Evolutionary conservation across 352 stramenopile genomes (phyloP).

Genomic region (Globisporangium spinosum): DNA sequence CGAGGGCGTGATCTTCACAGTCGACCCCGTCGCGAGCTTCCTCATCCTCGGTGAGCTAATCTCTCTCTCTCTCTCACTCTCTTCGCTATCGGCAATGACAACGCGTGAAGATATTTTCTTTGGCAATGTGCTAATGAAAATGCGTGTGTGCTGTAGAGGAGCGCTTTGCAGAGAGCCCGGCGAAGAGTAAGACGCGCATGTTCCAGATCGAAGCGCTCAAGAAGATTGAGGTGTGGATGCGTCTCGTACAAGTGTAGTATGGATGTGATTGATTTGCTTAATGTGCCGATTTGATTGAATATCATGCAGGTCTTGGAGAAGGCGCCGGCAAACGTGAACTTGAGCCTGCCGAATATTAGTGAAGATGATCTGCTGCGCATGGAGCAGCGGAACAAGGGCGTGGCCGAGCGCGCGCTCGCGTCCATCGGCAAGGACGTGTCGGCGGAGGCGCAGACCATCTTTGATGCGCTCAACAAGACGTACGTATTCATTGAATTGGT

Average conservation of each 20-base stretch:
- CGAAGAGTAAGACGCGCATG: constrained; percentile 71
- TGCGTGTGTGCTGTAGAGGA: constrained; percentile 40
- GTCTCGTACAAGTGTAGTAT: background rate
- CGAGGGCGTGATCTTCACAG: constrained; percentile 73
- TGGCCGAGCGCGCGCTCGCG: constrained; percentile 64
- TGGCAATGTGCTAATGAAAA: background rate
- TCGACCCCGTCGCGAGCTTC: constrained; percentile 76
- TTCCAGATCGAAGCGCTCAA: constrained; percentile 68
- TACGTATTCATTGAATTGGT: constrained; percentile 24
- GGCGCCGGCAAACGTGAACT: constrained; percentile 39
- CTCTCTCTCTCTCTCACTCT: background rate
- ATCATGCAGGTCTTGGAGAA: constrained; percentile 38
- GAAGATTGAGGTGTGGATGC: constrained; percentile 46
- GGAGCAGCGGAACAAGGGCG: constrained; percentile 72
- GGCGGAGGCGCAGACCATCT: constrained; percentile 70
- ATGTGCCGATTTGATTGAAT: background rate
- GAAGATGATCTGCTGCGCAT: constrained; percentile 70
- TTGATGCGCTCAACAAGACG: constrained; percentile 89
- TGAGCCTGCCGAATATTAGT: constrained; percentile 48
- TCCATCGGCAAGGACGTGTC: constrained; percentile 79
- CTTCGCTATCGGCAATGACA: background rate
- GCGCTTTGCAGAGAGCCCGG: constrained; percentile 25
- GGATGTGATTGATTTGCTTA: background rate
- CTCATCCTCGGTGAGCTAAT: constrained; percentile 58
- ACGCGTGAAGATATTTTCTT: constrained; percentile 1